Conservation (phyloP, 108 stramenopile species). For the Nitzschia sp. region DNA sequence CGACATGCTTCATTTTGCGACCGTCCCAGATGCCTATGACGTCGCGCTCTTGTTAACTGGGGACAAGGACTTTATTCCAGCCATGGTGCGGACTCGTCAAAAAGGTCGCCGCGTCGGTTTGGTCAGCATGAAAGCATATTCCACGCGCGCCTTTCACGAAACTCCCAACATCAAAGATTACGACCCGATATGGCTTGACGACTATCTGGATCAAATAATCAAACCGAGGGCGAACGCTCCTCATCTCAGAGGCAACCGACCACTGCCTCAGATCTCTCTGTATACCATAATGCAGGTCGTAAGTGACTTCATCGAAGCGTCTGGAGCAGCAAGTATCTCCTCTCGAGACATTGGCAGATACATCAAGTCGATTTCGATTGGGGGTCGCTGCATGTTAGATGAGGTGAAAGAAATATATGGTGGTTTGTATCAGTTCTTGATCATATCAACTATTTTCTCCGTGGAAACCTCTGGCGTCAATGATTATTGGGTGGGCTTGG, state of each 20-base stretch:
- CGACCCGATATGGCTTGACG: constrained; percentile 75
- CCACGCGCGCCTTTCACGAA: constrained; percentile 61
- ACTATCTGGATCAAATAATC: constrained; percentile 63
- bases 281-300: constrained; percentile 68
- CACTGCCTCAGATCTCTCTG: constrained; percentile 29
- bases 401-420: constrained; percentile 66
- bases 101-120: constrained; percentile 79
- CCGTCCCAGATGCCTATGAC: constrained; percentile 85
- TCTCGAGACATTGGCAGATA: constrained; percentile 72
- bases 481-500: constrained; percentile 16
- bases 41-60: constrained; percentile 83
- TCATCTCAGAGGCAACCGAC: background rate
- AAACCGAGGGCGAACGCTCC: constrained; percentile 31
- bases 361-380: constrained; percentile 57
- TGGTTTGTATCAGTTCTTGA: constrained; percentile 55
- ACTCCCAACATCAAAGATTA: constrained; percentile 76
- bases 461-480: constrained; percentile 7
- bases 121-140: constrained; percentile 50
- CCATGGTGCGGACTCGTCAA: constrained; percentile 80
- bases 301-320: constrained; percentile 58
- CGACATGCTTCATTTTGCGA: constrained; percentile 88
- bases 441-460: background rate
- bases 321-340: constrained; percentile 48
- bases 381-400: constrained; percentile 56
- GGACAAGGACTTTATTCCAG: constrained; percentile 88